Percentiles rank a stretch among this genome's conserved stretches.
Evolutionary conservation across 176 grass and related monocot genomes (phyloP).

Genomic region (Luzula sylvatica): DNA sequence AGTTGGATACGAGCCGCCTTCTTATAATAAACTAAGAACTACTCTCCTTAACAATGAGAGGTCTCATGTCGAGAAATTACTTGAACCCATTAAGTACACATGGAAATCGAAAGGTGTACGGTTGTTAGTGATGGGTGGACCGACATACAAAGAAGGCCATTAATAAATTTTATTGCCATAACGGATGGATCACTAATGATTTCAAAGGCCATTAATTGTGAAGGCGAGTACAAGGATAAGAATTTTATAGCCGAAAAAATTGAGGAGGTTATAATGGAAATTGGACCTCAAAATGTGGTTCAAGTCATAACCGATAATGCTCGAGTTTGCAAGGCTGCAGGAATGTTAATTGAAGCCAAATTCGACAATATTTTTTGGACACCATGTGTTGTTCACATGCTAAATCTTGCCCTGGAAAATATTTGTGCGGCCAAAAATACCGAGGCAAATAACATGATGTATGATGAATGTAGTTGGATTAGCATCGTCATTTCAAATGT

Average conservation of each 20-base stretch:
- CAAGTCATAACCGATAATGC: no score
- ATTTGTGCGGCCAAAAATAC: constrained; percentile 2
- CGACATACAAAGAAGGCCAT: background rate
- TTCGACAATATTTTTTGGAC: constrained; percentile 4
- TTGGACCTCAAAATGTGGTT: no score
- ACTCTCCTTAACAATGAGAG: no score
- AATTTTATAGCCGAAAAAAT: no score
- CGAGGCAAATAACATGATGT: background rate
- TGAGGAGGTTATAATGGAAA: background rate
- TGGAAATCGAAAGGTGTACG: no score
- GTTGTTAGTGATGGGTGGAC: no score
- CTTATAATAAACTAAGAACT: no score
- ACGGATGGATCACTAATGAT: background rate
- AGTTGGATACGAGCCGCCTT: no score
- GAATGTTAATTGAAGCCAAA: constrained; percentile 1
- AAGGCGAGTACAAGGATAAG: constrained; percentile 5
- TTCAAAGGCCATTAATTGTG: constrained; percentile 2
- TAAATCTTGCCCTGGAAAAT: constrained; percentile 5
- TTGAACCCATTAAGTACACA: no score
- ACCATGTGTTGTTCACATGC: background rate
- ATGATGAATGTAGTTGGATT: constrained; percentile 9
- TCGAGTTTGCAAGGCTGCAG: no score
- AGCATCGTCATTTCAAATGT: background rate
- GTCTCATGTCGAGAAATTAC: no score
- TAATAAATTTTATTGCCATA: constrained; percentile 12